A percentile compares a stretch with the other conserved stretches of the same genome.
Conservation (phyloP, 2,329 filamentous ascomycete genomes). For the Ophiostoma perfectum region DNA sequence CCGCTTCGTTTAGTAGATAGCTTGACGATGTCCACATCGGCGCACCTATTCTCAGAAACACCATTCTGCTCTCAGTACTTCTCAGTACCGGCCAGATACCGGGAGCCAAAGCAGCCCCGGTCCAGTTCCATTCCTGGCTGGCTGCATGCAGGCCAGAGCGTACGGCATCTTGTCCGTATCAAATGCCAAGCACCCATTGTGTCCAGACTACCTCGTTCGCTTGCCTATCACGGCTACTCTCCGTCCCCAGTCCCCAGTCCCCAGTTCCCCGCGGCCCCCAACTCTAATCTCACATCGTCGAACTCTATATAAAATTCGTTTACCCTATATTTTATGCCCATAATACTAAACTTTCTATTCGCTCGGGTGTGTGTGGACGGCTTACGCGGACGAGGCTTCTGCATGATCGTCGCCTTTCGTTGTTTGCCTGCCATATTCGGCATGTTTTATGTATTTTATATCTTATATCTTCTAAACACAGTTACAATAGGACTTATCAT, state of each 20-base stretch:
- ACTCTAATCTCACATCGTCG: background rate
- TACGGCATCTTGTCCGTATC: background rate
- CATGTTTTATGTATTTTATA: background rate
- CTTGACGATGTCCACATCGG: too few species aligned
- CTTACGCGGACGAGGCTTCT: background rate
- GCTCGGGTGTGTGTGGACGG: background rate
- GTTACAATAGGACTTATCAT: background rate
- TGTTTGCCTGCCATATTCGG: background rate
- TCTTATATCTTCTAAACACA: background rate
- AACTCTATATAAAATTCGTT: background rate
- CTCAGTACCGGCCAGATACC: background rate
- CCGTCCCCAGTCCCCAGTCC: background rate
- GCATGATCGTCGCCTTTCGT: background rate
- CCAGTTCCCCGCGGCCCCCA: background rate
- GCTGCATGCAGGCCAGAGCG: background rate
- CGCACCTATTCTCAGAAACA: too few species aligned
- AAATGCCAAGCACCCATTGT: background rate
- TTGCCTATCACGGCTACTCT: conserved; percentile 1
- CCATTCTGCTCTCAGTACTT: too few species aligned
- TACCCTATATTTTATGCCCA: background rate
- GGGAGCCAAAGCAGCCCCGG: background rate
- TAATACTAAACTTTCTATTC: background rate
- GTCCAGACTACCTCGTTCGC: background rate
- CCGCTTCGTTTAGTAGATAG: too few species aligned
- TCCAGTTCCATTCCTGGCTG: background rate